Conservation (phyloP, 345 rosid species). For the Eucalyptus leucophloia region DNA sequence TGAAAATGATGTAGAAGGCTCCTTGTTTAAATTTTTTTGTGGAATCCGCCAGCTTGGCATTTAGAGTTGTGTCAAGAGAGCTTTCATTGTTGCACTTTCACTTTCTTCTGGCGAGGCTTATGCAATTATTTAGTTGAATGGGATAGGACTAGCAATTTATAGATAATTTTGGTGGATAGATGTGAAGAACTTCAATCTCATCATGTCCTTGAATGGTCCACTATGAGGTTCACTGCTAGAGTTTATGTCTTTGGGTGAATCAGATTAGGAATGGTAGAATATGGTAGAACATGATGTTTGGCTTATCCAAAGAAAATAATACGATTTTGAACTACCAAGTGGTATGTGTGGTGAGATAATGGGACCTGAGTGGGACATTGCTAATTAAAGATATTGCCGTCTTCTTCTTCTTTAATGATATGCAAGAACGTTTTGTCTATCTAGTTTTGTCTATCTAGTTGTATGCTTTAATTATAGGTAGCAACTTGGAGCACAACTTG, state of each 20-base stretch:
- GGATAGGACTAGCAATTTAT: neutral
- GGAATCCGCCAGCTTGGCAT: neutral
- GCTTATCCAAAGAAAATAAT: neutral
- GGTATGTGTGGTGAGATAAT: neutral
- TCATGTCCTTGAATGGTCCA: neutral
- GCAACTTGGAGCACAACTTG: neutral
- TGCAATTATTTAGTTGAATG: neutral
- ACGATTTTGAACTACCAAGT: neutral
- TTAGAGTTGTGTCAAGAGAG: neutral
- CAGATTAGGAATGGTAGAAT: neutral
- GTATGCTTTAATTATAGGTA: slow-evolving; percentile 28
- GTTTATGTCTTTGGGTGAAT: neutral
- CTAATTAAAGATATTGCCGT: neutral
- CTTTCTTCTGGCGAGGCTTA: neutral
- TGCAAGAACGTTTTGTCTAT: neutral
- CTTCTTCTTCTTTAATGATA: neutral
- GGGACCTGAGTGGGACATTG: neutral
- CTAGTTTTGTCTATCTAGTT: neutral
- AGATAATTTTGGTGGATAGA: neutral
- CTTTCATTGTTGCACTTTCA: neutral
- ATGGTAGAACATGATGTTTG: neutral
- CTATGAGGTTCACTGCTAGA: neutral
- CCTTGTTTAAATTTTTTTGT: neutral
- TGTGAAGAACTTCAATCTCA: neutral
- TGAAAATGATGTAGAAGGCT: neutral